Conservation (phyloP, 305 asterid species). For the Fraxinus velutina region DNA sequence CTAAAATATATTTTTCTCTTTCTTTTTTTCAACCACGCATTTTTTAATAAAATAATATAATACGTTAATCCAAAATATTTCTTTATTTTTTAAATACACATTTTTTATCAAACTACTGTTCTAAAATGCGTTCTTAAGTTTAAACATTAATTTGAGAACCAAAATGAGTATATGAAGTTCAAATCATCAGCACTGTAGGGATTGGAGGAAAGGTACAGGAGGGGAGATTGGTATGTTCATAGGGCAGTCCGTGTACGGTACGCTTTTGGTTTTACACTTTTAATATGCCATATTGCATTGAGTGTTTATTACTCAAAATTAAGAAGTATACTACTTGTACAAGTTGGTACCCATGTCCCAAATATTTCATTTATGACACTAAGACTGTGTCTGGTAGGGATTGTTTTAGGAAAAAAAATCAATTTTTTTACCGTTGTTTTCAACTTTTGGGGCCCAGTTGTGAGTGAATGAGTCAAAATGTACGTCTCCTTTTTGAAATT, state of each 20-base stretch:
- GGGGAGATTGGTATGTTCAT: neutral
- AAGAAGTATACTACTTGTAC: too few species aligned
- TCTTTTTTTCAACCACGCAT: neutral
- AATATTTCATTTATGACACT: neutral
- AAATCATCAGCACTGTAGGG: constrained; percentile 8
- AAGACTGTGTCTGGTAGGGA: too few species aligned
- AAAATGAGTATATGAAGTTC: neutral
- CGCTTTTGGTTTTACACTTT: constrained; percentile 15
- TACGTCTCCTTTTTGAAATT: too few species aligned
- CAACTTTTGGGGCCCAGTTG: too few species aligned
- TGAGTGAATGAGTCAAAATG: too few species aligned
- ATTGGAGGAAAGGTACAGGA: constrained; percentile 12
- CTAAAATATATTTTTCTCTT: neutral
- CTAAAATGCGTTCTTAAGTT: too few species aligned
- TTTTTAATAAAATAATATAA: too few species aligned
- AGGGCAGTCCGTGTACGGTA: constrained; percentile 35
- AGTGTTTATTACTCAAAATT: neutral
- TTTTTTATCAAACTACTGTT: too few species aligned
- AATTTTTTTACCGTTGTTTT: too few species aligned
- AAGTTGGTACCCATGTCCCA: neutral
- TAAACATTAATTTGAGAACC: neutral
- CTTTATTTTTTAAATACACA: neutral
- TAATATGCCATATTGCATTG: constrained; percentile 11
- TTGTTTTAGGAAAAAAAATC: too few species aligned
- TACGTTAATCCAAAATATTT: too few species aligned